A percentile compares a stretch with the other conserved stretches of the same genome.
Evolutionary conservation across 139 green algal species (phyloP).

Genomic region (Chlamydomonas sp.): DNA sequence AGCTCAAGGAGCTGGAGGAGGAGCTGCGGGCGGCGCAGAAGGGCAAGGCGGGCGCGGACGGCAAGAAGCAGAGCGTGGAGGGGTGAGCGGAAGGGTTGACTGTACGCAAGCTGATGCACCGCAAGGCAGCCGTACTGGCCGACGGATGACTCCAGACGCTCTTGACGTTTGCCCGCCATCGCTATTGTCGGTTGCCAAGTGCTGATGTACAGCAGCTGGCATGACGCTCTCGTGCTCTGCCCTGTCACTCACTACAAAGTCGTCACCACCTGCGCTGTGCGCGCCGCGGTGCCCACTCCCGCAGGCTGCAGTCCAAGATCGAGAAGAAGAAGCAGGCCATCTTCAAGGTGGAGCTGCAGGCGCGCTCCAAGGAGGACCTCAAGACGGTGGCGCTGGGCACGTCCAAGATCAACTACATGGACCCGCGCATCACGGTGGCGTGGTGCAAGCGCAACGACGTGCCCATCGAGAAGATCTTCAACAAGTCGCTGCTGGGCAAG

Average conservation of each 20-base stretch:
- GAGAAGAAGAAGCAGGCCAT: constrained; percentile 74
- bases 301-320: constrained; percentile 34
- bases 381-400: constrained; percentile 99
- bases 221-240: neutral
- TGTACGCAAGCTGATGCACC: neutral
- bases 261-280: no score
- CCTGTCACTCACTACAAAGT: no score
- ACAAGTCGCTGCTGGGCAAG: constrained; percentile 95
- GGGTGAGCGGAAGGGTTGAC: constrained; percentile 29
- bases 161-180: no score
- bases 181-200: no score
- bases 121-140: no score
- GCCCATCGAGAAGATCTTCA: constrained; percentile 98
- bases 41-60: constrained; percentile 58
- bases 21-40: constrained; percentile 68
- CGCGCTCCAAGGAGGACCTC: constrained; percentile 86
- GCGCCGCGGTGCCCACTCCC: neutral
- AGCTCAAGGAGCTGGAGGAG: constrained; percentile 71
- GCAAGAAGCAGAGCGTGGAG: constrained; percentile 58
- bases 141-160: no score
- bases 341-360: constrained; percentile 65
- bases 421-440: constrained; percentile 97
- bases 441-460: constrained; percentile 96
- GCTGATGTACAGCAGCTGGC: no score
- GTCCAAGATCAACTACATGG: constrained; percentile 99